Conservation (phyloP, 2,329 filamentous ascomycete genomes). For the Fusarium siculi region DNA sequence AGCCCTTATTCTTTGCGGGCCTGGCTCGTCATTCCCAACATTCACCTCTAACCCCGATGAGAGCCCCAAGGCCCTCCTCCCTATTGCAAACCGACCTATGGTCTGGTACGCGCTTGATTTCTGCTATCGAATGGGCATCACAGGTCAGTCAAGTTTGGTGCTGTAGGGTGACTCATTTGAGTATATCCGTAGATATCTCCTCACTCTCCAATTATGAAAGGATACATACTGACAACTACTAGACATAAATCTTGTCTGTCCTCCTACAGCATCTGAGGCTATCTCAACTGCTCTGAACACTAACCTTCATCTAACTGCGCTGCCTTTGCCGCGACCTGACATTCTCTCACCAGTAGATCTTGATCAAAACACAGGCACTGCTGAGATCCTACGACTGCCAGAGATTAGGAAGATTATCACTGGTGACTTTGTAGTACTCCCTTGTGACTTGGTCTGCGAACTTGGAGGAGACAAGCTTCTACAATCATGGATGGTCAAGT, state of each 20-base stretch:
- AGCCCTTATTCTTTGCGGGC: conserved; percentile 84
- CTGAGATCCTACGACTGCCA: conserved; percentile 84
- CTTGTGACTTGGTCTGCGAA: conserved; percentile 94
- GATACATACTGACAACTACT: conserved; percentile 35
- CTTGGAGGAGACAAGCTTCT: conserved; percentile 83
- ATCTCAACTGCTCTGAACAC: conserved; percentile 78
- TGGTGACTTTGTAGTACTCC: conserved; percentile 88
- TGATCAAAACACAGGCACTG: conserved; percentile 87
- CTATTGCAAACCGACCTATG: conserved; percentile 87
- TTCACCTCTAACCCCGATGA: conserved; percentile 85
- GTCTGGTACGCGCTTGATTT: conserved; percentile 90
- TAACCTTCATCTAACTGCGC: conserved; percentile 78
- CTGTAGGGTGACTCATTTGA: conserved; percentile 3
- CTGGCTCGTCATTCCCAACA: conserved; percentile 82
- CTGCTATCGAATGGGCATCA: conserved; percentile 83
- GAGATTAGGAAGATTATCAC: conserved; percentile 83
- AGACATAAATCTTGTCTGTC: conserved; percentile 73
- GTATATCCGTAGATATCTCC: not conserved
- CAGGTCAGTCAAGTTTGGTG: conserved; percentile 61
- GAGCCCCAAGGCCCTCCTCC: conserved; percentile 83
- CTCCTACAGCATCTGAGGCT: conserved; percentile 71
- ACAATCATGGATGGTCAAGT: conserved; percentile 91
- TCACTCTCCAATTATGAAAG: not conserved
- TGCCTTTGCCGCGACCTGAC: conserved; percentile 78
- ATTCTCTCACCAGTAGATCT: conserved; percentile 81